These are phyloP conservation scores for Nasturtium officinale DNA, from an alignment of 345 rosid species.

Conservation along the genomic window DNA sequence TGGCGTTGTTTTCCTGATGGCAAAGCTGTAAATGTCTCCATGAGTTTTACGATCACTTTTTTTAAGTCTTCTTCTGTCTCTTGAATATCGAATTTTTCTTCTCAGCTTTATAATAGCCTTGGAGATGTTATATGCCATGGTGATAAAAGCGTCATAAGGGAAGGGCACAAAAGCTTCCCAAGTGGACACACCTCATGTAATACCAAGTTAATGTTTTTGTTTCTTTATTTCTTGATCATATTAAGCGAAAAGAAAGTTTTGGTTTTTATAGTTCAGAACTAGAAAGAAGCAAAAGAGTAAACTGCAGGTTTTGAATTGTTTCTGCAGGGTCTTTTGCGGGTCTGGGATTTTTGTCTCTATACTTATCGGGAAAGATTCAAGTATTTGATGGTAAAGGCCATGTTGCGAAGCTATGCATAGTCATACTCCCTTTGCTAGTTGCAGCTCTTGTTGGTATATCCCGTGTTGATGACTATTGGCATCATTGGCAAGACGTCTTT, in stretches of 20 bases:
- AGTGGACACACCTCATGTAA: slow-evolving; percentile 88
- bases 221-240: background rate
- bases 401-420: slow-evolving; percentile 67
- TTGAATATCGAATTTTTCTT: slow-evolving; percentile 31
- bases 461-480: slow-evolving; percentile 89
- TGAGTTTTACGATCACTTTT: background rate
- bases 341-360: slow-evolving; percentile 58
- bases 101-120: slow-evolving; percentile 61
- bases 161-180: slow-evolving; percentile 95
- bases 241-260: background rate
- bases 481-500: slow-evolving; percentile 87
- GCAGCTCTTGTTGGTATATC: slow-evolving; percentile 75
- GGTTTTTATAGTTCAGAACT: background rate
- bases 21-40: slow-evolving; percentile 57
- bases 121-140: slow-evolving; percentile 86
- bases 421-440: slow-evolving; percentile 64
- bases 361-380: slow-evolving; percentile 69
- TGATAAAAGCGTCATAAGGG: slow-evolving; percentile 61
- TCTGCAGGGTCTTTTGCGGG: slow-evolving; percentile 75
- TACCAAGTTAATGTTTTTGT: slow-evolving; percentile 9
- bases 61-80: slow-evolving; percentile 17
- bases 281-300: slow-evolving; percentile 15
- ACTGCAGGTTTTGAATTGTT: background rate
- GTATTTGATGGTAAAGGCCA: slow-evolving; percentile 74
- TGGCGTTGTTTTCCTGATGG: slow-evolving; percentile 99